Evolutionary conservation across 805 yeast genomes (phyloP), one percentile per base, ranked within the genome.

Genomic region (Barnettozyma wickerhamii): DNA sequence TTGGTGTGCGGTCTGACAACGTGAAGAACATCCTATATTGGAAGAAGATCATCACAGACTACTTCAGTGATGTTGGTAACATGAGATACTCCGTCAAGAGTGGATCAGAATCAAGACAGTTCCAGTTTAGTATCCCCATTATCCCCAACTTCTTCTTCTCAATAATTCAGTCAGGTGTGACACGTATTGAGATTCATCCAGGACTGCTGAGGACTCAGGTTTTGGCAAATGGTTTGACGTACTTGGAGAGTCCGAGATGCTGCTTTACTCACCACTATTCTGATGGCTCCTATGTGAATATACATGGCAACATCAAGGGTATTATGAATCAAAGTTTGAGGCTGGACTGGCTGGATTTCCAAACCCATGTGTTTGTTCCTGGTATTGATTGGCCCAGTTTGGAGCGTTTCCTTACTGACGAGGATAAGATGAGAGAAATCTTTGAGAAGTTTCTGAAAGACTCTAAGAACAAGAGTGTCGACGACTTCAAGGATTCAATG

Each of bases 341-440:
- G 47, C 74, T 88, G 21, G 95, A 86, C 49, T 83, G 84, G 77
- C 58, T 83, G 32, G 95, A 85, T 52, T 64, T 82, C 46, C 74
- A 72, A 19, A 60, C 73, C 5, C 69, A 67, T 40, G 66, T 70
- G 50, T 62, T 71, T 58, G 55, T 67, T 39, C 71, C 81, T 42
- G 67, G 68, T 46, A 48, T 75, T 45, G 65, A 66, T 54, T 65
- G 74, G 73, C 64, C 63, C 6, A 59, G 75, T 1, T 47, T 75
- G 29, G 79, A 74, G 39, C 64, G 59, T 29, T 47, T 70, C 20
- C 46, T 72, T n/a, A 39, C 53, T 13, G 60, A 64, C 56, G 58
- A 55, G 27, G 28, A 43, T 1, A 50, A 51, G 4, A 42, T 50
- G 23, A 33, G 35, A 9, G 46, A 51, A 9, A 50, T 55, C 1